Base-by-base conservation (phyloP, 129 eudicot genomes). In the Gnaphalium uliginosum region DNA sequence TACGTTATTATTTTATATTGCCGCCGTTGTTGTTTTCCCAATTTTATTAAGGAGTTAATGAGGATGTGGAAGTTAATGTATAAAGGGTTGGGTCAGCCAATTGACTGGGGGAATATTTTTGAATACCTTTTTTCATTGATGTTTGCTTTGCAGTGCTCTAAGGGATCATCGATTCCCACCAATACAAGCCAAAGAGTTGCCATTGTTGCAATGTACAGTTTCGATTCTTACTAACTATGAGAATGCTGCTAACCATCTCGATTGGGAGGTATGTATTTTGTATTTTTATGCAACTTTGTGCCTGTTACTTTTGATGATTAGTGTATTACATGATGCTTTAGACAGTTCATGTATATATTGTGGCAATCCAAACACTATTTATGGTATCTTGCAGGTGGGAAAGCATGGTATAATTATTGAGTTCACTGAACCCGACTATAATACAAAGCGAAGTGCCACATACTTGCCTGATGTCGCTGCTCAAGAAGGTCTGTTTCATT, bases 381-480 rank as follows among this genome's bases (percentile, higher is more conserved):
- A 54, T 77, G 66, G 35, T 18, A 57, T 66, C 19, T 53, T 82
- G 72, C 84, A 92, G 98, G 90, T 89, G 10, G 98, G 95, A 68
- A 88, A 73, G 77, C 98, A 92, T 77, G 98, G 98, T 71, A 84
- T 92, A 50, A 92, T 92, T 68, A 92, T 92, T 64, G 98, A 92
- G 76, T 92, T 92, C 76, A 89, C 90, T 39, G 98, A 92, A 72
- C 96, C 96, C 60, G 84, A 84, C 83, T 79, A 78, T 63, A 90
- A 88, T 60, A 87, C 89, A 24, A 81, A 83, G 90, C 85, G 96
- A 83, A 90, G 87, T 78, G 98, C 98, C 71, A 92, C 98, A 24
- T 90, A 92, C 86, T 79, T 92, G 25, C 98, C 98, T 77, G 98
- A 92, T 69, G 92, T 92, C 54, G 98, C 95, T 43, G 87, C 96